Base-by-base conservation (phyloP, 495 filamentous ascomycete species). In the Penicillium manginii region DNA sequence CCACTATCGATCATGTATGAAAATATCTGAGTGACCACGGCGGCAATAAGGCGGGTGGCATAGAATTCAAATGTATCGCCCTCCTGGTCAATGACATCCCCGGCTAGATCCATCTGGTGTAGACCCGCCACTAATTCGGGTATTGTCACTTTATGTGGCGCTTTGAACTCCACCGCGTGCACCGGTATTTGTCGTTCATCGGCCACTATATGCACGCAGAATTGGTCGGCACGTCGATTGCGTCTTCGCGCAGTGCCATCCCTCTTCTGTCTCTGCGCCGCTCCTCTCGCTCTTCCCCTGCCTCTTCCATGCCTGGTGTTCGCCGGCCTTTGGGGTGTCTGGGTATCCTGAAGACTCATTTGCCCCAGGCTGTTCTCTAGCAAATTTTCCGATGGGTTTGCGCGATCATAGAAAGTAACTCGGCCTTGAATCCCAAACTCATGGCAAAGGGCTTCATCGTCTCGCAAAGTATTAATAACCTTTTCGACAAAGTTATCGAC, bases 1-100 rank as follows among this genome's bases (percentile, higher is more conserved):
- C 71, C 67, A 51, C 65, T 72, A 49, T 69, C 60, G 23, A 80
- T 68, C 74, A 84, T 83, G 57, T 81, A 80, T 37, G 67, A 76
- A 71, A 79, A 82, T 48, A 75, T 70, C 58, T 80, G 74, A 55
- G 73, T 79, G 55, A 78, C 59, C 45, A 81, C 72, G 17, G 40
- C n/a, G 18, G 40, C n/a, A 18, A 43, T 9, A 19, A 43, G 40
- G 8, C 17, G 17, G 40, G 4, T 73, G 17, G 70, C 61, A 60
- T 71, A 47, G 61, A 76, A 70, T 45, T 73, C 58, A 63, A 69
- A 69, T 29, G 57, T 68, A 17, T 72, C 59, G 18, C 64, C 62
- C 55, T 72, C 64, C 43, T 66, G 37, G 39, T 66, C 45, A 59
- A 72, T 72, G 19, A 72, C 54, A 63, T 69, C 59, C 43, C 59